phyloP scores from a whole-genome alignment of 306 rosid genomes.

The Cucurbita argyrosperma region DNA sequence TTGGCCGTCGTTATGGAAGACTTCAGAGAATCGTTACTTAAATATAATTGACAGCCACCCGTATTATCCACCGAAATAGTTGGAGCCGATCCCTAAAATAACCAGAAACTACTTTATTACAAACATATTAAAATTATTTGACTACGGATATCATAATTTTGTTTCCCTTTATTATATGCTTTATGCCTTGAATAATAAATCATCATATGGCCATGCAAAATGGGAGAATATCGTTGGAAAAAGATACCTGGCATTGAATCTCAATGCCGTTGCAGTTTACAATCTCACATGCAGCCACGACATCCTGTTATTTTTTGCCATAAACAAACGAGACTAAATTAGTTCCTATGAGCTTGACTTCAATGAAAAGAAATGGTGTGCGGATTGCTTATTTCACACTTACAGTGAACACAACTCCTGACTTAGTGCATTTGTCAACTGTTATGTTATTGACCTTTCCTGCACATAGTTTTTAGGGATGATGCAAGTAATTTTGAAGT shows the following conservation, averaged over 20 bases:
- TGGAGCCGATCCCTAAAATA: constrained; percentile 73
- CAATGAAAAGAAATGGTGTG: background rate
- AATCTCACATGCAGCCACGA: constrained; percentile 93
- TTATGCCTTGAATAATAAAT: background rate
- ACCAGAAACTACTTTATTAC: background rate
- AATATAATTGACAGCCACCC: constrained; percentile 78
- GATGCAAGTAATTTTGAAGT: background rate
- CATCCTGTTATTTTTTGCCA: constrained; percentile 48
- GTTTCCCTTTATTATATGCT: background rate
- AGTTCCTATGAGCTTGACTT: background rate
- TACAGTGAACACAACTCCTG: constrained; percentile 78
- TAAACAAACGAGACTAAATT: constrained; percentile 1
- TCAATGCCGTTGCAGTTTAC: constrained; percentile 91
- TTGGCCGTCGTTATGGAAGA: constrained; percentile 80
- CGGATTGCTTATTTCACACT: constrained; percentile 17
- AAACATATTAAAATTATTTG: background rate
- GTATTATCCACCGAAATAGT: constrained; percentile 89
- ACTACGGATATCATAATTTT: background rate
- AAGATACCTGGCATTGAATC: constrained; percentile 86
- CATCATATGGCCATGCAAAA: background rate
- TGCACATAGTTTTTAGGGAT: constrained; percentile 20
- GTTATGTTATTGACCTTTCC: constrained; percentile 97
- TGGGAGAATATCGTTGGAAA: background rate
- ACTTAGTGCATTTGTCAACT: constrained; percentile 80
- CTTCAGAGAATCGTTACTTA: constrained; percentile 67